phyloP scores from a whole-genome alignment of 2,329 filamentous ascomycete genomes.

The Colletotrichum sojae region DNA sequence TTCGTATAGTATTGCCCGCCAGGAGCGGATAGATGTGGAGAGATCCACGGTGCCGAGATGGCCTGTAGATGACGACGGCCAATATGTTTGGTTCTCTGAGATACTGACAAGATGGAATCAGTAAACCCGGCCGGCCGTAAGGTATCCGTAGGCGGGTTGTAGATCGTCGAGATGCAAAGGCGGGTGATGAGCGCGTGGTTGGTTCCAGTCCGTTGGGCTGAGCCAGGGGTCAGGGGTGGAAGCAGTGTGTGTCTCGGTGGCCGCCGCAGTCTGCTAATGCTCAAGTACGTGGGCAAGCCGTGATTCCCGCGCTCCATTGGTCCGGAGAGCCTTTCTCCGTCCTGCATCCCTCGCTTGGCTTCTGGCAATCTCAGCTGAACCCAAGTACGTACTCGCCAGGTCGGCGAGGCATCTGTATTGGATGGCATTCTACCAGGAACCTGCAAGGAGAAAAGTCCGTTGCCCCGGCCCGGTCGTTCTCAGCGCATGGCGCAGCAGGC shows the following conservation, averaged over 20 bases:
- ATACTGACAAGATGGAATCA: constrained; percentile 15
- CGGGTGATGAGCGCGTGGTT: constrained; percentile 33
- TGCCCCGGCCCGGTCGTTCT: not conserved
- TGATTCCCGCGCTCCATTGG: constrained; percentile 14
- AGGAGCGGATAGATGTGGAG: constrained; percentile 1
- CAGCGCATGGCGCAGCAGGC: not conserved
- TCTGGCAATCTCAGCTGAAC: constrained; percentile 32
- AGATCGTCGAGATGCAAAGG: constrained; percentile 32
- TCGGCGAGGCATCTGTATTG: constrained; percentile 3
- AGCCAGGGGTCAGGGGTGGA: constrained; percentile 34
- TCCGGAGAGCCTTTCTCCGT: constrained; percentile 3
- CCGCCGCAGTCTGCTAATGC: constrained; percentile 34
- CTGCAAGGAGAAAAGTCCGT: constrained; percentile 19
- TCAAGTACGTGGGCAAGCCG: constrained; percentile 17
- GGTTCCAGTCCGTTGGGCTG: constrained; percentile 35
- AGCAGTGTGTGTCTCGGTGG: constrained; percentile 25
- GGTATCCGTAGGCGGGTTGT: constrained; percentile 2
- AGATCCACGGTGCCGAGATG: not conserved
- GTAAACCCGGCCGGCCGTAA: constrained; percentile 30
- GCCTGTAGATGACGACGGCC: not conserved
- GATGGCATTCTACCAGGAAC: constrained; percentile 24
- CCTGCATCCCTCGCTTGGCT: constrained; percentile 31
- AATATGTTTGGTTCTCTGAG: not conserved
- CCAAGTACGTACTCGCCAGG: constrained; percentile 18
- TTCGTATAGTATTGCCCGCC: not conserved